Evolutionary conservation across 2,329 filamentous ascomycete genomes (phyloP).

Genomic region (Teratosphaeria epicoccoides): DNA sequence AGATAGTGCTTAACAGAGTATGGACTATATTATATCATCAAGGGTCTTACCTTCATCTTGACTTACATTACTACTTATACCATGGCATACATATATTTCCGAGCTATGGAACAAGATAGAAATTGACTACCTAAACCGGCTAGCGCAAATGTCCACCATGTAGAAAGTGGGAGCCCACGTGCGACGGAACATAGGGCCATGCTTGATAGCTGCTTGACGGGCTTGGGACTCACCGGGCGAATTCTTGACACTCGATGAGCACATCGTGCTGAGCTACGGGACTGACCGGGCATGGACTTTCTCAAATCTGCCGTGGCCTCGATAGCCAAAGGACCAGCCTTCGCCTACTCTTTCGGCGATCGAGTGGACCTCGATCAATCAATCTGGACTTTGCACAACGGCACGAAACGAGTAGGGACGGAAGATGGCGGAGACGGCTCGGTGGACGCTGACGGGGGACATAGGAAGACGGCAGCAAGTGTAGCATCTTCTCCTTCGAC

Average conservation of each 20-base stretch:
- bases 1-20: no score
- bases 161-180: no score
- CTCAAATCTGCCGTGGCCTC: conserved; percentile 95
- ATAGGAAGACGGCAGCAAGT: conserved; percentile 86
- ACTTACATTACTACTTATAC: no score
- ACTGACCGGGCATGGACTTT: conserved; percentile 68
- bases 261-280: background rate
- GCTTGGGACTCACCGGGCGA: no score
- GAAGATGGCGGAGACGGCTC: background rate
- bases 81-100: no score
- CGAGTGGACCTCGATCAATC: conserved; percentile 84
- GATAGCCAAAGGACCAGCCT: conserved; percentile 86
- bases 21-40: no score
- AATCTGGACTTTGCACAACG: conserved; percentile 94
- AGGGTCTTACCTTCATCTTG: no score
- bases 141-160: no score
- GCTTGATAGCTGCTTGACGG: no score
- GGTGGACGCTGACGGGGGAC: background rate
- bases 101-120: no score
- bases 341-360: conserved; percentile 88
- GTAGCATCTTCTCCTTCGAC: conserved; percentile 96
- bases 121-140: no score
- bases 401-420: conserved; percentile 65
- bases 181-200: no score
- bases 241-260: background rate